phyloP scores from a whole-genome alignment of 2,329 filamentous ascomycete species.

The Paraconiothyrium brasiliense region DNA sequence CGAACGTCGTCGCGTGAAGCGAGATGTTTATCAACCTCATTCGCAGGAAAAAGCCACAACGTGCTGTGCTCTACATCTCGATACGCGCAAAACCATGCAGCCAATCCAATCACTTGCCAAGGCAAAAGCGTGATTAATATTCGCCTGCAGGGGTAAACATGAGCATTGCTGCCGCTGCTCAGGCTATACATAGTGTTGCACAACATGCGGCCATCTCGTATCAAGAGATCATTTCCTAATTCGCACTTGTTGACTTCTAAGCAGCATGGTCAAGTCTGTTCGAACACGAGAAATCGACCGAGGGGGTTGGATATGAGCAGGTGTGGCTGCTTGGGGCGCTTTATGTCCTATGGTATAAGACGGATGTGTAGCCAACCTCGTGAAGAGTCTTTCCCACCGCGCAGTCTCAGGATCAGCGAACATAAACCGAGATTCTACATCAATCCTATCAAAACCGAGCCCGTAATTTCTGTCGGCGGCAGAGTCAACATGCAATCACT shows the following conservation, averaged over 20 bases:
- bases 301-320: neutral
- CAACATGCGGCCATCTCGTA: constrained; percentile 5
- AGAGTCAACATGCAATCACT: constrained; percentile 19
- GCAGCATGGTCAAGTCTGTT: neutral
- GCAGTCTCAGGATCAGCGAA: neutral
- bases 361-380: neutral
- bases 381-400: neutral
- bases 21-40: neutral
- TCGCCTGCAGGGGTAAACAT: neutral
- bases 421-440: neutral
- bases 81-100: neutral
- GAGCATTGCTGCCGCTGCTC: neutral
- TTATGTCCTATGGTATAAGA: constrained; percentile 3
- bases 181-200: constrained; percentile 5
- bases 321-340: constrained; percentile 6
- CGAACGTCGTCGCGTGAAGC: constrained; percentile 4
- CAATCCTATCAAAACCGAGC: neutral
- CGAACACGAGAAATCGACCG: neutral
- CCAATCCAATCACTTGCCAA: constrained; percentile 5
- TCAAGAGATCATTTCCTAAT: constrained; percentile 5
- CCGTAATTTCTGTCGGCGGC: neutral
- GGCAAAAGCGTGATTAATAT: neutral
- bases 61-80: neutral
- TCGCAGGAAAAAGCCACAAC: constrained; percentile 4
- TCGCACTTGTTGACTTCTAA: neutral